These are phyloP conservation scores for Dicorynia guianensis DNA, from an alignment of 306 rosid genomes.

Conservation along the genomic window DNA sequence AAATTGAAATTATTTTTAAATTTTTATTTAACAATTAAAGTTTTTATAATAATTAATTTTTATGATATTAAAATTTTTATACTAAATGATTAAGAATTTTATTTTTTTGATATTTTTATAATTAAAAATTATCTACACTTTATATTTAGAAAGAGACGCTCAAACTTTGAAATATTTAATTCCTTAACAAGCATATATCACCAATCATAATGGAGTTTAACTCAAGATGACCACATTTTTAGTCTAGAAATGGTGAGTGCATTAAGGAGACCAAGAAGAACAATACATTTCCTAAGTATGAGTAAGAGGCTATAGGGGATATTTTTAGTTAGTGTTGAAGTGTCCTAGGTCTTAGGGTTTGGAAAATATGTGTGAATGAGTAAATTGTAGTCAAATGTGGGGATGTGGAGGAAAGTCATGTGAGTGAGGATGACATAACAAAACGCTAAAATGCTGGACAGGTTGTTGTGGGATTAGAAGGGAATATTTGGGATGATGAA, in stretches of 20 bases:
- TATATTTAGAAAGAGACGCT: too few species aligned
- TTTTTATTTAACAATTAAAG: too few species aligned
- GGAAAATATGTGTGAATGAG: constrained; percentile 35
- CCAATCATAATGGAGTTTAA: constrained; percentile 40
- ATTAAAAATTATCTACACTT: too few species aligned
- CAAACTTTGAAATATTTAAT: too few species aligned
- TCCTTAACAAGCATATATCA: too few species aligned
- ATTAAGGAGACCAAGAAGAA: constrained; percentile 17
- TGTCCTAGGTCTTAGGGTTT: constrained; percentile 21
- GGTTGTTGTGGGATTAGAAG: constrained; percentile 61
- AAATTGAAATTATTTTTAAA: too few species aligned
- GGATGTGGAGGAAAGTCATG: constrained; percentile 33
- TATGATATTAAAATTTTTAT: too few species aligned
- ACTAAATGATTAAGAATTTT: too few species aligned
- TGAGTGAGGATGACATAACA: constrained; percentile 48
- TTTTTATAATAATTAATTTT: too few species aligned
- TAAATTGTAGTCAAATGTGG: constrained; percentile 34
- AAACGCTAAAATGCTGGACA: constrained; percentile 50
- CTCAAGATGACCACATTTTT: constrained; percentile 15
- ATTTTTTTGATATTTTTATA: too few species aligned
- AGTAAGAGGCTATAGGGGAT: not conserved
- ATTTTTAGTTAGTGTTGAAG: constrained; percentile 6
- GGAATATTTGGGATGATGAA: constrained; percentile 72
- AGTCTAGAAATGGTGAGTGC: not conserved
- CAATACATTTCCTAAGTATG: not conserved